Base-by-base conservation (phyloP, 2,329 filamentous ascomycete species). In the Cladobotryum mycophilum region DNA sequence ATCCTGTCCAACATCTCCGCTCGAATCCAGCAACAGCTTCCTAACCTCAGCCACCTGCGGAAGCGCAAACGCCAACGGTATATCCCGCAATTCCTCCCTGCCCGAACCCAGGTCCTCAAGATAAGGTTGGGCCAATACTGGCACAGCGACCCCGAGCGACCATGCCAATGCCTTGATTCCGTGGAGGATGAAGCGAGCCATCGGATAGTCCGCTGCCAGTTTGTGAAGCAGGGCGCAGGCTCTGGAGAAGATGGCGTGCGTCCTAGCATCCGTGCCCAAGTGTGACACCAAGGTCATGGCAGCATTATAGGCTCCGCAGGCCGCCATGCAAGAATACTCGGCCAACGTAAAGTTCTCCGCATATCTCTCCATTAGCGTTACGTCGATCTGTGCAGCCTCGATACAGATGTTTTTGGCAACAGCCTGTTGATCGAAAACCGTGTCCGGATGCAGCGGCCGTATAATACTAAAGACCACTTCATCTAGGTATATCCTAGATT, bases 151-250 rank as follows among this genome's bases (percentile, higher is more conserved):
- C 25, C 25, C 25, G 36, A 2, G 42, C 12, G 41, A 44, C 52
- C 53, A 53, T 5, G 54, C 52, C 45, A 59, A 51, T 14, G 53
- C 51, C 46, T 55, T 55, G 49, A 57, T 47, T 18, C 48, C 48
- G 13, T 57, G 25, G 25, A 30, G 25, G 25, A 30, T 30, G 25
- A 30, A 8, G 9, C 25, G 25, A 30, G 6, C 25, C 25, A 30
- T 8, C 25, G 25, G 25, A 30, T 30, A 30, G 9, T 30, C 25
- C 25, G 25, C 25, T 30, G 25, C 25, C 25, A 30, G 6, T 6
- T 30, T 30, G 25, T 8, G 25, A 11, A 30, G 6, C 6, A 52
- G 34, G 57, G 43, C 12, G 56, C 49, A 50, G 4, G 52, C 48
- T 30, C 52, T 52, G 30, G 52, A 17, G 36, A 59, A 58, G 11